phyloP scores from a whole-genome alignment of 257 asterid species.

The Henckelia pumila region DNA sequence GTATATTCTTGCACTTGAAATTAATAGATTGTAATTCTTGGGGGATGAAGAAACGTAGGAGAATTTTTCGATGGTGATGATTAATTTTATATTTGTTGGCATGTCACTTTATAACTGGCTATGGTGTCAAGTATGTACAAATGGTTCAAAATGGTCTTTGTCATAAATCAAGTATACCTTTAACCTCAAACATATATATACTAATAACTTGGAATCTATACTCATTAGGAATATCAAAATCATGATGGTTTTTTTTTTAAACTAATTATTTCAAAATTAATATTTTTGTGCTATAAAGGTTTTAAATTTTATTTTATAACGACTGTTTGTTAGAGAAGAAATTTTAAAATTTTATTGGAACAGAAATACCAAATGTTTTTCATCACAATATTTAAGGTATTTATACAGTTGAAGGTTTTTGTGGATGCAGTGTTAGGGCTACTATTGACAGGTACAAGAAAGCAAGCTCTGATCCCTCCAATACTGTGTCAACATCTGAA shows the following conservation, averaged over 20 bases:
- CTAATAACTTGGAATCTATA: not conserved
- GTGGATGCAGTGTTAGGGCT: constrained; percentile 66
- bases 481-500: constrained; percentile 68
- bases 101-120: too few relatives aligned
- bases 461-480: constrained; percentile 61
- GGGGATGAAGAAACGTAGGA: not conserved
- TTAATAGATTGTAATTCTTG: not conserved
- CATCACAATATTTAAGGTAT: not conserved
- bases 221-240: too few relatives aligned
- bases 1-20: too few relatives aligned
- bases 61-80: not conserved
- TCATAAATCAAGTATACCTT: not conserved
- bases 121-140: too few relatives aligned
- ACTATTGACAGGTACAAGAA: constrained; percentile 90
- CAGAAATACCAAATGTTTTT: too few relatives aligned
- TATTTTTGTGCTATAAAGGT: not conserved
- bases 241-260: not conserved
- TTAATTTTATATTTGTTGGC: too few relatives aligned
- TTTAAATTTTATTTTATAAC: too few relatives aligned
- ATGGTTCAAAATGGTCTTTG: too few relatives aligned
- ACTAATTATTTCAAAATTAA: not conserved
- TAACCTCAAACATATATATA: not conserved
- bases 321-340: not conserved
- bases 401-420: not conserved
- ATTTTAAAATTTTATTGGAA: too few relatives aligned